These are phyloP conservation scores for Cadophora malorum DNA, from an alignment of 2,329 filamentous ascomycete species.

Conservation along the genomic window DNA sequence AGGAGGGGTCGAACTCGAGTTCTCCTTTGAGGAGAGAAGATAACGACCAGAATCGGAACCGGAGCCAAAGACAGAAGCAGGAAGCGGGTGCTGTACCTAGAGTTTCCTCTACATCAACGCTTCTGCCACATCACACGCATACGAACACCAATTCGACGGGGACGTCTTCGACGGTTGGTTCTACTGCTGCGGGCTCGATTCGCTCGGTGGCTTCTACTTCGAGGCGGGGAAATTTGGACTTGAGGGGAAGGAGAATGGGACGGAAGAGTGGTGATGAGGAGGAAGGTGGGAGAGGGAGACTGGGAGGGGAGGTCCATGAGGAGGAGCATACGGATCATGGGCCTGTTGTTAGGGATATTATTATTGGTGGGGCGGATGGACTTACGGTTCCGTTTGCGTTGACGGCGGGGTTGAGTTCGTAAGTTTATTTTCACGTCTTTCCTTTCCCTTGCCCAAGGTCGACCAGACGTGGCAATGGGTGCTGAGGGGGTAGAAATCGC, in stretches of 20 bases:
- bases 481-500: too few relatives aligned
- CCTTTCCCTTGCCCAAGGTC: too few relatives aligned
- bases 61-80: too few relatives aligned
- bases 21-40: too few relatives aligned
- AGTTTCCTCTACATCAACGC: not conserved
- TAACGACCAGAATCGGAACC: too few relatives aligned
- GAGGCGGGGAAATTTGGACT: not conserved
- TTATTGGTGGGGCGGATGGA: slow-evolving; percentile 79
- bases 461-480: too few relatives aligned
- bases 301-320: slow-evolving; percentile 3
- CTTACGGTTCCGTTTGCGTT: slow-evolving; percentile 82
- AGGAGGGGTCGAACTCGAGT: too few relatives aligned
- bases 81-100: not conserved
- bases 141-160: not conserved
- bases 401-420: slow-evolving; percentile 72
- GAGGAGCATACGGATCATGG: slow-evolving; percentile 45
- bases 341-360: slow-evolving; percentile 65
- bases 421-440: slow-evolving; percentile 3
- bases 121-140: not conserved
- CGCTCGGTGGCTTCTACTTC: not conserved
- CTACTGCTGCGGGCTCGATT: not conserved
- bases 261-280: slow-evolving; percentile 10
- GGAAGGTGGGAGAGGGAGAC: not conserved
- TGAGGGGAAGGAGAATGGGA: not conserved
- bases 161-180: not conserved